Percentiles rank a stretch among this genome's conserved stretches.
Evolutionary conservation across 345 rosid genomes (phyloP).

Genomic region (Aquilaria sinensis): DNA sequence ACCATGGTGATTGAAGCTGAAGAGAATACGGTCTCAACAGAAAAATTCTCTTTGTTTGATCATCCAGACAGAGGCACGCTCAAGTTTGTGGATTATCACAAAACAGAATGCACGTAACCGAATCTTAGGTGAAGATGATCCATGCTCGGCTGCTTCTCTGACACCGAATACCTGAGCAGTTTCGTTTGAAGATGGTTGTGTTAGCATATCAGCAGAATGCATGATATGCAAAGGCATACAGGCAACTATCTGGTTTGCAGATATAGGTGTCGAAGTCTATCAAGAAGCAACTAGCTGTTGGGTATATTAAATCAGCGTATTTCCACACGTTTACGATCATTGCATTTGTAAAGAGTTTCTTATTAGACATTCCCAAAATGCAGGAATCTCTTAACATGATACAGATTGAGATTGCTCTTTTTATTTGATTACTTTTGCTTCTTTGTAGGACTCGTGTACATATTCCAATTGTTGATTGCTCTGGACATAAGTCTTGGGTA

Average conservation of each 20-base stretch:
- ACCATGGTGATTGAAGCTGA: too few relatives aligned
- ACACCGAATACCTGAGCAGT: conserved; percentile 36
- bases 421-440: neutral
- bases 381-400: conserved; percentile 42
- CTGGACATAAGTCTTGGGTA: conserved; percentile 29
- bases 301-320: conserved; percentile 16
- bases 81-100: too few relatives aligned
- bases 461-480: conserved; percentile 32
- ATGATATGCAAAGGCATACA: conserved; percentile 37
- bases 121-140: too few relatives aligned
- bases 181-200: conserved; percentile 56
- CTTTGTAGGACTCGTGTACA: conserved; percentile 17
- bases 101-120: too few relatives aligned
- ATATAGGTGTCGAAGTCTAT: conserved; percentile 29
- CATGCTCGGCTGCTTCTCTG: too few relatives aligned
- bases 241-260: conserved; percentile 39
- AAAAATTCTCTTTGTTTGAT: too few relatives aligned
- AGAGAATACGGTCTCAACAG: too few relatives aligned
- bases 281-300: conserved; percentile 37
- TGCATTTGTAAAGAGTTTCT: conserved; percentile 15
- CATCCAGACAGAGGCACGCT: too few relatives aligned
- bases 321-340: conserved; percentile 14
- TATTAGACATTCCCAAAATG: conserved; percentile 31
- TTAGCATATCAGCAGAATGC: conserved; percentile 7
- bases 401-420: conserved; percentile 25